phyloP scores from a whole-genome alignment of 148 eudicot genomes.

The Selenicereus undatus region DNA sequence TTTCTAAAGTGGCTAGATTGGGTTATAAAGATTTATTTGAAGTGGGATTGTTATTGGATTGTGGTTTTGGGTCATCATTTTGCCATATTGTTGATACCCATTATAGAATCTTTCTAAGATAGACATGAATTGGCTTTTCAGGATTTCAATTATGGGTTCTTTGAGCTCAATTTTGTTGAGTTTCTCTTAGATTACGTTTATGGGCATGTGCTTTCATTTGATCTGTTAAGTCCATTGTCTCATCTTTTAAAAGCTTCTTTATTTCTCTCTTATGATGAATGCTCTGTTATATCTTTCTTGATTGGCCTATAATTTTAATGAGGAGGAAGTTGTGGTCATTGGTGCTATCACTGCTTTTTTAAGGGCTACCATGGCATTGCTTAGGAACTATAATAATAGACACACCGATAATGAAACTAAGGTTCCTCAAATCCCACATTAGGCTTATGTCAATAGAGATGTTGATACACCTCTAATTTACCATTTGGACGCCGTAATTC shows the following conservation, averaged over 20 bases:
- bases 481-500: too few relatives aligned
- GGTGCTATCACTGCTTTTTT: too few relatives aligned
- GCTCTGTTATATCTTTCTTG: background rate
- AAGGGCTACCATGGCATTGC: too few relatives aligned
- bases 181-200: background rate
- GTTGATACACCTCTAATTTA: too few relatives aligned
- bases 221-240: background rate
- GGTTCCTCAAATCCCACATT: too few relatives aligned
- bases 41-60: background rate
- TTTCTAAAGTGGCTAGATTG: background rate
- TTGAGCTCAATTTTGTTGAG: constrained; percentile 14
- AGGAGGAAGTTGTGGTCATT: too few relatives aligned
- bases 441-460: too few relatives aligned
- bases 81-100: background rate
- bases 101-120: background rate
- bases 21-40: background rate
- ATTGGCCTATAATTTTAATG: too few relatives aligned
- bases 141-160: background rate
- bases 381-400: too few relatives aligned
- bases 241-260: background rate
- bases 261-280: background rate
- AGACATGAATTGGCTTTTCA: background rate
- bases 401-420: too few relatives aligned
- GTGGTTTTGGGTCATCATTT: background rate
- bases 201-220: background rate